Evolutionary conservation across 306 rosid species (phyloP).

Genomic region (Echinosophora koreensis): DNA sequence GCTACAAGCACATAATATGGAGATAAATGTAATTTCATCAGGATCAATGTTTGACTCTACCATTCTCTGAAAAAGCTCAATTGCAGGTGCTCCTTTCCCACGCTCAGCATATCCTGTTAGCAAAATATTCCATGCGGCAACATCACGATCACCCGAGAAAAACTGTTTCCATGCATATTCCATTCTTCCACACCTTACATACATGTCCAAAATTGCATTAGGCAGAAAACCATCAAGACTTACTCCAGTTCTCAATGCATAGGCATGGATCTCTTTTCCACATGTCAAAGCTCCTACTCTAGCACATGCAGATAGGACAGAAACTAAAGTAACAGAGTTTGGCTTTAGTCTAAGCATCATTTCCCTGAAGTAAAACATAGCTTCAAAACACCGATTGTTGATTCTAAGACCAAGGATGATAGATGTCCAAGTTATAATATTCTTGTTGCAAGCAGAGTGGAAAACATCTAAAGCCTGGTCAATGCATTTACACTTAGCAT

Average conservation of each 20-base stretch:
- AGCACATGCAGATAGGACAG: slow-evolving; percentile 76
- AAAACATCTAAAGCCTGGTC: slow-evolving; percentile 86
- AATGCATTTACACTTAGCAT: slow-evolving; percentile 77
- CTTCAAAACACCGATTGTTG: slow-evolving; percentile 78
- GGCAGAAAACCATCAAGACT: slow-evolving; percentile 78
- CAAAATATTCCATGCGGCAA: slow-evolving; percentile 83
- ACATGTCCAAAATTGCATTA: slow-evolving; percentile 87
- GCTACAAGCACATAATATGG: slow-evolving; percentile 85
- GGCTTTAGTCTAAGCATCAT: slow-evolving; percentile 75
- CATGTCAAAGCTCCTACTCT: slow-evolving; percentile 83
- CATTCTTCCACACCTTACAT: slow-evolving; percentile 90
- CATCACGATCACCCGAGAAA: slow-evolving; percentile 62
- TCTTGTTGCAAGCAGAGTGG: slow-evolving; percentile 64
- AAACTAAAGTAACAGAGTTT: slow-evolving; percentile 72
- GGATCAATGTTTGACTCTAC: slow-evolving; percentile 65
- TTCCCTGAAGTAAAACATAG: slow-evolving; percentile 71
- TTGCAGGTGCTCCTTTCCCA: slow-evolving; percentile 70
- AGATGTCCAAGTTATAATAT: slow-evolving; percentile 85
- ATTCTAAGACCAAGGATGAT: slow-evolving; percentile 84
- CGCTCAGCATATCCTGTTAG: slow-evolving; percentile 80
- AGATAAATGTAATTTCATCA: slow-evolving; percentile 73
- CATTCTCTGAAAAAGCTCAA: slow-evolving; percentile 70
- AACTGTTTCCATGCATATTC: slow-evolving; percentile 79
- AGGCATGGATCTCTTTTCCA: slow-evolving; percentile 93
- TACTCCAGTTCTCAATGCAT: slow-evolving; percentile 84